Percentiles rank a stretch among this genome's conserved stretches.
These are phyloP conservation scores for Leishmania tarentolae DNA, from an alignment of 208 protist genomes.

Conservation along the genomic window DNA sequence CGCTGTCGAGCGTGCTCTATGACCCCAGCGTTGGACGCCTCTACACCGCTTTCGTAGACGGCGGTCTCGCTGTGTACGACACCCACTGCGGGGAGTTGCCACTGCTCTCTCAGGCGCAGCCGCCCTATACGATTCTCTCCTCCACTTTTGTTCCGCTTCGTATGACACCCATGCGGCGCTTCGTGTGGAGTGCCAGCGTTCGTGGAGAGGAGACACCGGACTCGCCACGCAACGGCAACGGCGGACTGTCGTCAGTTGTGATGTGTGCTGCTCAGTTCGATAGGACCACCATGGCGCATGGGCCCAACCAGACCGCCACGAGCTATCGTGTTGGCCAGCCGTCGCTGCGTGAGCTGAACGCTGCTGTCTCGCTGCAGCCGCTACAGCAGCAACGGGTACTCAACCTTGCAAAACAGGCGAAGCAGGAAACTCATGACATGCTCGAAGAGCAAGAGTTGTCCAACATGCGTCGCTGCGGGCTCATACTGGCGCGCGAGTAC, in stretches of 20 bases:
- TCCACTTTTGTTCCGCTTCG: conserved; percentile 27
- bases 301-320: conserved; percentile 30
- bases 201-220: not conserved
- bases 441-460: conserved; percentile 31
- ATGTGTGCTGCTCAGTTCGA: conserved; percentile 30
- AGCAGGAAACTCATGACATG: not conserved
- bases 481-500: conserved; percentile 20
- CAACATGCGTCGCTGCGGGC: conserved; percentile 14
- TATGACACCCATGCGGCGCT: conserved; percentile 34
- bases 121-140: conserved; percentile 31
- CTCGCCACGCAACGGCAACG: not conserved
- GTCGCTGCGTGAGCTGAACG: conserved; percentile 43
- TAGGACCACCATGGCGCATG: conserved; percentile 38
- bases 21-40: conserved; percentile 39
- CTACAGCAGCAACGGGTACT: conserved; percentile 27
- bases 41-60: conserved; percentile 57
- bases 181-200: conserved; percentile 14
- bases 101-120: conserved; percentile 34
- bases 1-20: conserved; percentile 55
- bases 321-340: conserved; percentile 48
- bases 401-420: conserved; percentile 7
- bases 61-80: conserved; percentile 53
- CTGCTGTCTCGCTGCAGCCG: conserved; percentile 26
- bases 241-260: conserved; percentile 1
- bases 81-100: conserved; percentile 28